These are phyloP conservation scores for Plantago elongata DNA, from an alignment of 257 asterid species.

Conservation along the genomic window DNA sequence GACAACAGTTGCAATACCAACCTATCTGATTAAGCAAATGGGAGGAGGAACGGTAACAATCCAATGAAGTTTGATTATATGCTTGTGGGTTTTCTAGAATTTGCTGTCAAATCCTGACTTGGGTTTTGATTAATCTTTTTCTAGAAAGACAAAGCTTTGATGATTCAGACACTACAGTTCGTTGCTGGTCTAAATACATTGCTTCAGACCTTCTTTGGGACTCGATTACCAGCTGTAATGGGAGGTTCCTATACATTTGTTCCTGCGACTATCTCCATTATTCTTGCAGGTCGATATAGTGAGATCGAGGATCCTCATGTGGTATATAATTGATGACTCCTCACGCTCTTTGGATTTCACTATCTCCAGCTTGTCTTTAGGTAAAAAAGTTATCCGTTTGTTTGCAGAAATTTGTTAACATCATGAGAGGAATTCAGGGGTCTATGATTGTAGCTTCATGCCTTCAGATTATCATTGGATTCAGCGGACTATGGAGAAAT, in stretches of 20 bases:
- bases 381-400: conserved; percentile 3
- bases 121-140: conserved; percentile 3
- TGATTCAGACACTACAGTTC: conserved; percentile 88
- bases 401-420: conserved; percentile 62
- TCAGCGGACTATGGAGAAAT: conserved; percentile 92
- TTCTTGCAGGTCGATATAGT: conserved; percentile 69
- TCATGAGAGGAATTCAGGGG: conserved; percentile 86
- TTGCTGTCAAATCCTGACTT: background rate
- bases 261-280: conserved; percentile 79
- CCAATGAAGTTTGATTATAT: background rate
- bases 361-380: background rate
- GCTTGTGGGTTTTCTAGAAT: background rate
- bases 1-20: conserved; percentile 84
- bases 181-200: conserved; percentile 90
- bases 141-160: conserved; percentile 76
- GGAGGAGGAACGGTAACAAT: conserved; percentile 78
- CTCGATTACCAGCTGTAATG: conserved; percentile 78
- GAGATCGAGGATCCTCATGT: conserved; percentile 50
- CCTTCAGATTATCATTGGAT: conserved; percentile 82
- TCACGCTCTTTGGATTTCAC: background rate
- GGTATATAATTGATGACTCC: conserved; percentile 32
- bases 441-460: conserved; percentile 85
- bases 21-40: conserved; percentile 77
- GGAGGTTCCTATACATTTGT: conserved; percentile 82
- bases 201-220: conserved; percentile 70